These are phyloP conservation scores for Leishmania gerbilli DNA, from an alignment of 208 protist species.

Conservation along the genomic window DNA sequence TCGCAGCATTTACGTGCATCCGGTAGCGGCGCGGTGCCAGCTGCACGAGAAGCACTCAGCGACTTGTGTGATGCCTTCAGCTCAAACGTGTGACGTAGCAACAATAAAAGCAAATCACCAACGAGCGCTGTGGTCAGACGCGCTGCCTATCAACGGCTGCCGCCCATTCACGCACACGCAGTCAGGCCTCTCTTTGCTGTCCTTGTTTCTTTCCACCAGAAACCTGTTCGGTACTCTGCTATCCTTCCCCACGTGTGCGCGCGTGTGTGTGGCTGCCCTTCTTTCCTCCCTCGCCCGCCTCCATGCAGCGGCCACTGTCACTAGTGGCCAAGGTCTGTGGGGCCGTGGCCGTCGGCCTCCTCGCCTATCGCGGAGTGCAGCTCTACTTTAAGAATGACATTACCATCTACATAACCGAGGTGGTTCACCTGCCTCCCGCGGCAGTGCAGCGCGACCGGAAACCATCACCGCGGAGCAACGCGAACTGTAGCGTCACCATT, in stretches of 20 bases:
- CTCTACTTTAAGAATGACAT: conserved; percentile 75
- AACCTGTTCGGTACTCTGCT: no score
- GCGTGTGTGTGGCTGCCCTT: background rate
- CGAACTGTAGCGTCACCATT: conserved; percentile 9
- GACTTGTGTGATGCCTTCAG: background rate
- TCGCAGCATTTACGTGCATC: background rate
- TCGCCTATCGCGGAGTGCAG: conserved; percentile 49
- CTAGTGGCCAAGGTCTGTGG: conserved; percentile 23
- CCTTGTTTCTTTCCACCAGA: no score
- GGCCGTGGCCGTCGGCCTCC: conserved; percentile 27
- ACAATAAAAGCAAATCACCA: background rate
- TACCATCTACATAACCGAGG: conserved; percentile 73
- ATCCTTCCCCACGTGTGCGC: background rate
- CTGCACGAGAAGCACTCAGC: background rate
- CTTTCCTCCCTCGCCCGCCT: background rate
- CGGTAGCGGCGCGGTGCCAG: no score
- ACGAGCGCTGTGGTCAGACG: background rate
- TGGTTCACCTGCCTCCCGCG: conserved; percentile 63
- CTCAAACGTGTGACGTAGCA: background rate
- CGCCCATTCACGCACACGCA: background rate
- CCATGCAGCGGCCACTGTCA: conserved; percentile 23
- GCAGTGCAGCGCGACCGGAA: conserved; percentile 8
- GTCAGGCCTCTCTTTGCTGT: no score
- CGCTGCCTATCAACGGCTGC: background rate
- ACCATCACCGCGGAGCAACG: background rate